These are phyloP conservation scores for Botryotinia convoluta DNA, from an alignment of 2,329 filamentous ascomycete species.

Conservation along the genomic window DNA sequence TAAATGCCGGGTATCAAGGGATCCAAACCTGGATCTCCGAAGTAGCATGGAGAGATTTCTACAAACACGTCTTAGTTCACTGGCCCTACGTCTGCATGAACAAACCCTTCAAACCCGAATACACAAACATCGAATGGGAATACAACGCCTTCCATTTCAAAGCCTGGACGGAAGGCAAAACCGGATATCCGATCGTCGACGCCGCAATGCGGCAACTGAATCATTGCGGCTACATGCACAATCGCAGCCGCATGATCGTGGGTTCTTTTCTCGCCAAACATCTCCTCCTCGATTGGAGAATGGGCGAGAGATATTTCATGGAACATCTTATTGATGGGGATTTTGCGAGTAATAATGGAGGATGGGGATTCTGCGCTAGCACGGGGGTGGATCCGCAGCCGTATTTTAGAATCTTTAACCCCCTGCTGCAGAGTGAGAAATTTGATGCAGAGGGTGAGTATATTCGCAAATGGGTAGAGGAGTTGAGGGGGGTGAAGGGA, in stretches of 20 bases:
- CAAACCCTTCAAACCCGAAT: conserved; percentile 79
- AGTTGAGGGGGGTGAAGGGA: conserved; percentile 61
- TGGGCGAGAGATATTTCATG: conserved; percentile 82
- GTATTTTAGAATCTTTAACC: conserved; percentile 90
- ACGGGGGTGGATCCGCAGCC: conserved; percentile 82
- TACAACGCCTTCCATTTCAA: conserved; percentile 67
- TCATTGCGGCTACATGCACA: conserved; percentile 74
- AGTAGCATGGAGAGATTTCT: conserved; percentile 84
- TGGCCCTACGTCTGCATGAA: conserved; percentile 85
- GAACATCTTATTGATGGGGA: conserved; percentile 51
- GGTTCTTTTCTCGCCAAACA: conserved; percentile 80
- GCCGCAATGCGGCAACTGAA: conserved; percentile 80
- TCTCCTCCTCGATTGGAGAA: conserved; percentile 77
- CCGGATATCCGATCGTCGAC: conserved; percentile 81
- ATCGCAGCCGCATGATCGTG: conserved; percentile 79
- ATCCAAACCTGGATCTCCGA: conserved; percentile 76
- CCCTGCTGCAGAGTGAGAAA: conserved; percentile 78
- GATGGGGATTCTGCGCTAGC: conserved; percentile 51
- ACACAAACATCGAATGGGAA: conserved; percentile 79
- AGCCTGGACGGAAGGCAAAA: conserved; percentile 71
- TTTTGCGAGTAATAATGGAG: conserved; percentile 39
- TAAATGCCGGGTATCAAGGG: conserved; percentile 65
- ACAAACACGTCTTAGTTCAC: conserved; percentile 77
- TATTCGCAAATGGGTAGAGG: conserved; percentile 79
- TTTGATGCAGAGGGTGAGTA: conserved; percentile 78